phyloP scores from a whole-genome alignment of 345 rosid genomes.

The Eucalyptus albens region DNA sequence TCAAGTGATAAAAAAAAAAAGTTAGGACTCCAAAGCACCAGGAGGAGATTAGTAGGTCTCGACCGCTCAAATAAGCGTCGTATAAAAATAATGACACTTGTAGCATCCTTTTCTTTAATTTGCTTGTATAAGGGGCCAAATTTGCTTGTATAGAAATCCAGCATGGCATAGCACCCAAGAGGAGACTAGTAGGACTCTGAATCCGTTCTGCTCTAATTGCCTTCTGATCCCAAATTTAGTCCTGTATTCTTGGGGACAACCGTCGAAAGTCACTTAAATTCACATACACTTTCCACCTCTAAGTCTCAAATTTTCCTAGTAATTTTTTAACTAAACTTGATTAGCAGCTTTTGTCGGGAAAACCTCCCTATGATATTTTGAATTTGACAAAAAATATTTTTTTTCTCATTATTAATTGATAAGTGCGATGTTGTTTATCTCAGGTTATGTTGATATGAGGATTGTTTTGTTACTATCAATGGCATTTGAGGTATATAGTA shows the following conservation, averaged over 20 bases:
- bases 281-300: too few relatives aligned
- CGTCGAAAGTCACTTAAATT: background rate
- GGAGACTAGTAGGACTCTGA: background rate
- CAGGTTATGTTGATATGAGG: background rate
- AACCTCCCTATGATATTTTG: background rate
- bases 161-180: too few relatives aligned
- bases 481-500: background rate
- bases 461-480: background rate
- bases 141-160: too few relatives aligned
- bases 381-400: background rate
- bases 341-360: background rate
- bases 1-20: too few relatives aligned
- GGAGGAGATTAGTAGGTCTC: too few relatives aligned
- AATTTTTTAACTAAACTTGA: too few relatives aligned
- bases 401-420: background rate
- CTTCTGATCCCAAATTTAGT: background rate
- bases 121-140: too few relatives aligned
- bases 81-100: too few relatives aligned
- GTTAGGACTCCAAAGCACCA: too few relatives aligned
- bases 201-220: background rate
- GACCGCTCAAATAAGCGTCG: fast-evolving
- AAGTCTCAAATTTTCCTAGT: too few relatives aligned
- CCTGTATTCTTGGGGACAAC: background rate
- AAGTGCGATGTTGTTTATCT: background rate
- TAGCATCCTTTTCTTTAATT: too few relatives aligned